phyloP scores from a whole-genome alignment of 164 flowering plant genomes.

The Magnolia sinica region DNA sequence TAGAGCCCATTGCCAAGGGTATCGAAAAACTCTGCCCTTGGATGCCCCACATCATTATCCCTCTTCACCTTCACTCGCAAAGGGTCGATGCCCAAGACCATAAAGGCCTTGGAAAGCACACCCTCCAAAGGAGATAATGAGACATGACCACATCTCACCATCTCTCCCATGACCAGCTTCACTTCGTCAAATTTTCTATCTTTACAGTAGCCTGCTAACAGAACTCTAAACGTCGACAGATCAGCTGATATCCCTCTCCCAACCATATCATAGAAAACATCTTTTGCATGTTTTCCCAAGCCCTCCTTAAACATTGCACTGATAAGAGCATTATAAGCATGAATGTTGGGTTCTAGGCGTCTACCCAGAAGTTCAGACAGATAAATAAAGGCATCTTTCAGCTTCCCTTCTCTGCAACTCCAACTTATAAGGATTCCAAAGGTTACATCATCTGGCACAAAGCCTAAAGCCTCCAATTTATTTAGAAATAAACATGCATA shows the following conservation, averaged over 20 bases:
- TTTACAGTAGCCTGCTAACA: slow-evolving; percentile 87
- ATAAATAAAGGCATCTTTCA: slow-evolving; percentile 55
- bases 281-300: slow-evolving; percentile 52
- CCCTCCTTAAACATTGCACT: slow-evolving; percentile 59
- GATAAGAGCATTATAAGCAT: slow-evolving; percentile 64
- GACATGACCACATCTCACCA: slow-evolving; percentile 44
- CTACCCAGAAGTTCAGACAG: slow-evolving; percentile 62
- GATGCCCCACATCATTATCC: slow-evolving; percentile 53
- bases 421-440: slow-evolving; percentile 66
- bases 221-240: slow-evolving; percentile 50
- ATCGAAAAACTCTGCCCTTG: slow-evolving; percentile 70
- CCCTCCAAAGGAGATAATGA: slow-evolving; percentile 44
- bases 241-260: slow-evolving; percentile 44
- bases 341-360: slow-evolving; percentile 48
- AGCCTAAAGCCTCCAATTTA: slow-evolving; percentile 54
- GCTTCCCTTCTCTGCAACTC: slow-evolving; percentile 62
- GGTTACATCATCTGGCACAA: slow-evolving; percentile 60
- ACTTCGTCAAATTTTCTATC: slow-evolving; percentile 62
- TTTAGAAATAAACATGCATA: slow-evolving; percentile 45
- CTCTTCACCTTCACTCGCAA: slow-evolving; percentile 58
- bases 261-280: slow-evolving; percentile 60
- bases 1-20: slow-evolving; percentile 89
- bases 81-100: slow-evolving; percentile 50
- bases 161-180: slow-evolving; percentile 46
- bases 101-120: slow-evolving; percentile 55